Evolutionary conservation across 208 protist species (phyloP), one percentile per base, ranked within the genome.

Genomic region (Acanthamoeba castellanii): DNA sequence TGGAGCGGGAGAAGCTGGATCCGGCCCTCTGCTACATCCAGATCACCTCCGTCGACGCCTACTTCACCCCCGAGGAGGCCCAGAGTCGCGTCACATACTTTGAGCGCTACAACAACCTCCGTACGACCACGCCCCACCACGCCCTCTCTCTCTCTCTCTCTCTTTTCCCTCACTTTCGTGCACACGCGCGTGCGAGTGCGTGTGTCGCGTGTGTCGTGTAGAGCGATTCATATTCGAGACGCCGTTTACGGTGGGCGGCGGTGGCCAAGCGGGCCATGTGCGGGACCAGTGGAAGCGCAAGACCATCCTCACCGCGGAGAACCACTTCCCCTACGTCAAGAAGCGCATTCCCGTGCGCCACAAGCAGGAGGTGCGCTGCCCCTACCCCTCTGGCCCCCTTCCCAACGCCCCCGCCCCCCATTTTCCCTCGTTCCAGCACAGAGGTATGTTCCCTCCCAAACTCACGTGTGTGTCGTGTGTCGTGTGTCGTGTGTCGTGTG

Each of bases 201-300:
- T 20, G 20, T 57, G 18, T 37, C 34, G 9, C 8, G 70, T 27
- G 70, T 47, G 27, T 57, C 18, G 30, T 50, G 25, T 55, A 92
- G 87, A 92, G 57, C 87, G 61, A 74, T 93, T 93, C 66, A 74
- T 78, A 4, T 93, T 78, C 42, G 94, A 97, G 47, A 97, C 97
- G 42, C 97, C 97, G 32, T 97, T 97, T 27, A 97, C 97, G 13
- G n/a, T 96, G 18, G 68, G 34, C 57, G 95, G 95, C 96, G 95
- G 59, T 59, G 85, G 50, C 76, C 94, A 68, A 96, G 95, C 42
- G 30, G 61, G 27, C 85, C 96, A 91, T 25, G 88, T 93, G 18
- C 88, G 45, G 4, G 97, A 98, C 27, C 97, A 97, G 84, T 97
- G 95, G 50, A 96, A 97, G 47, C 70, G 78, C 47, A 97, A 97